These are phyloP conservation scores for Cryptococcus depauperatus DNA, from an alignment of 1,284 basidiomycete species.

Conservation along the genomic window DNA sequence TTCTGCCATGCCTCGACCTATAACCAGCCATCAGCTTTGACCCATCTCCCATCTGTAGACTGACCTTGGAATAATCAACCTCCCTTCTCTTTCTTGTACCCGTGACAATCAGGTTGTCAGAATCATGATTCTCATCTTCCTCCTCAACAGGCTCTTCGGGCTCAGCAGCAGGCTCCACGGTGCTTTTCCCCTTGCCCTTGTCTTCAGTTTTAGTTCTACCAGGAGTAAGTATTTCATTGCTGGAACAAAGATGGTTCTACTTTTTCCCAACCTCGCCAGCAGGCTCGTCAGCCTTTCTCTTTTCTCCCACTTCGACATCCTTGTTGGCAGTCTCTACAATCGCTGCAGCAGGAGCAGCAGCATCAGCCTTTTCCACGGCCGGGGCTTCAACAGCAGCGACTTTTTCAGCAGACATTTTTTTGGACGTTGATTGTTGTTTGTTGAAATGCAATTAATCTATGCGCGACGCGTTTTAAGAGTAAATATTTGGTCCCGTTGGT, in stretches of 20 bases:
- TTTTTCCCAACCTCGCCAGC: slow-evolving; percentile 21
- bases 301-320: slow-evolving; percentile 15
- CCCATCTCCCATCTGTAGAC: slow-evolving; percentile 5
- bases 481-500: too few relatives aligned
- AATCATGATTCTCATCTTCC: slow-evolving; percentile 24
- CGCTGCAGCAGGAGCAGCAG: slow-evolving; percentile 3
- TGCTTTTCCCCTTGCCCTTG: slow-evolving; percentile 31
- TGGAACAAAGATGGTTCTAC: slow-evolving; percentile 12
- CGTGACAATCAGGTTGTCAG: slow-evolving; percentile 25
- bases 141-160: slow-evolving; percentile 12
- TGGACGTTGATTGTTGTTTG: too few relatives aligned
- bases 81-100: slow-evolving; percentile 23
- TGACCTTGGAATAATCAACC: slow-evolving; percentile 33
- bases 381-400: slow-evolving; percentile 5
- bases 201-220: slow-evolving; percentile 25
- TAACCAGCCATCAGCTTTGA: background rate
- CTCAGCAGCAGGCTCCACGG: slow-evolving; percentile 13
- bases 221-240: background rate
- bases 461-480: too few relatives aligned
- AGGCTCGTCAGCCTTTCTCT: slow-evolving; percentile 27
- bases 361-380: slow-evolving; percentile 2
- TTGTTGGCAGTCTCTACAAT: slow-evolving; percentile 10
- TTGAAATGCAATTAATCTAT: too few relatives aligned
- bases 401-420: slow-evolving; percentile 16
- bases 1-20: slow-evolving; percentile 31